Evolutionary conservation across 768 basidiomycete species (phyloP), one percentile per base, ranked within the genome.

Genomic region (Pleurotus ostreatus): DNA sequence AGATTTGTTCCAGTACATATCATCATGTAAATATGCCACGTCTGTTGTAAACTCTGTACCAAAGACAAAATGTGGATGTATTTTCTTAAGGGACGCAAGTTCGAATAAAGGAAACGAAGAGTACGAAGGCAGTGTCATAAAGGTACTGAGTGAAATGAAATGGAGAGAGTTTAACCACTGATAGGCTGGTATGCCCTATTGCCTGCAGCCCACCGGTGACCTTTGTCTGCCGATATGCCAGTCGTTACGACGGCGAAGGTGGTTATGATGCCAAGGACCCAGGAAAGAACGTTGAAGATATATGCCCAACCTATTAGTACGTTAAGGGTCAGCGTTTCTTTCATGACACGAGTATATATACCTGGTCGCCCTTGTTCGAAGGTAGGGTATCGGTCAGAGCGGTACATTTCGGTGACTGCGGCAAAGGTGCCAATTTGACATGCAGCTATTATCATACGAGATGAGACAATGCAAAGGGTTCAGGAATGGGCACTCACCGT

Each of bases 171-270:
- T 61, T 48, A 60, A 11, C 49, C 60, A 13, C 49, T 41, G 40
- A 81, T 77, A 16, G 70, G 74, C 34, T 66, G 72, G 66, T 92
- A 89, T 11, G 81, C 80, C 56, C 88, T 77, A 61, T 86, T 85
- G 45, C 89, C 89, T 37, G 89, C 89, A 39, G 89, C 89, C 89
- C 89, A 92, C 55, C 70, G 72, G 59, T 86, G 73, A 1, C 86
- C 85, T 55, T 74, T 74, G 57, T 81, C 79, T 2, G 85, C 84
- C 49, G 81, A 78, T 56, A 83, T 67, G 2, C 89, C 89, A 1
- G 86, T 88, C 20, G 77, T 67, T 5, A 87, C 71, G 7, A 90
- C 81, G 0, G 76, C 83, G 22, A 71, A 56, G 0, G 77, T 75
- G 25, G 82, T 76, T 23, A 85, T 41, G 47, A 87, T 60, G 23